A percentile compares a stretch with the other conserved stretches of the same genome.
These are phyloP conservation scores for Sphenostylis stenocarpa DNA, from an alignment of 306 rosid species.

Conservation along the genomic window DNA sequence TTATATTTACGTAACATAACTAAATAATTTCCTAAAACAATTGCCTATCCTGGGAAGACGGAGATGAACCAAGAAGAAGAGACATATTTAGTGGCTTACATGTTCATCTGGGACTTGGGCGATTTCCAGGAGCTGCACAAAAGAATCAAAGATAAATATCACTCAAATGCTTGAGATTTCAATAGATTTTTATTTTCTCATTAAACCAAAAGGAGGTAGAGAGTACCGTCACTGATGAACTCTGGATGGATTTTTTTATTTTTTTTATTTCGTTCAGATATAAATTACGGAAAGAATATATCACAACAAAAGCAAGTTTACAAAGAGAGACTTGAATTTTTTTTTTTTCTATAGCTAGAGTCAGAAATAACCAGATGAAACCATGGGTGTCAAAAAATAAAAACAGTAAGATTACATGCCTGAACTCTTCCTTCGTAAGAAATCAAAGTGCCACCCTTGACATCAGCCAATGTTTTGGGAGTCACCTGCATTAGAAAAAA, in stretches of 20 bases:
- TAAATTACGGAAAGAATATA: conserved; percentile 2
- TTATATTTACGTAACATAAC: neutral
- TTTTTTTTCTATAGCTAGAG: conserved; percentile 1
- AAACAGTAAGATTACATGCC: conserved; percentile 31
- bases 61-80: conserved; percentile 12
- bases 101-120: conserved; percentile 97
- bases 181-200: neutral
- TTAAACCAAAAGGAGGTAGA: conserved; percentile 12
- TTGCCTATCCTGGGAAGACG: neutral
- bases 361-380: conserved; percentile 20
- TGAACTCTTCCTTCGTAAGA: conserved; percentile 80
- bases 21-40: neutral
- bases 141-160: conserved; percentile 33
- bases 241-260: neutral
- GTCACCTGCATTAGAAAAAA: conserved; percentile 29
- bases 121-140: conserved; percentile 91
- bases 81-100: conserved; percentile 54
- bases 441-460: conserved; percentile 97
- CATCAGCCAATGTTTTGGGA: conserved; percentile 93
- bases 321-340: neutral
- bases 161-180: neutral
- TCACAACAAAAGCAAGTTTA: conserved; percentile 5
- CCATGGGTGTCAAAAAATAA: neutral
- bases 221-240: neutral
- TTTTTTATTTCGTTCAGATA: neutral